Percentiles rank a stretch among this genome's conserved stretches.
phyloP scores from a whole-genome alignment of 78 protist species.

The Chrysochromulina parva region DNA sequence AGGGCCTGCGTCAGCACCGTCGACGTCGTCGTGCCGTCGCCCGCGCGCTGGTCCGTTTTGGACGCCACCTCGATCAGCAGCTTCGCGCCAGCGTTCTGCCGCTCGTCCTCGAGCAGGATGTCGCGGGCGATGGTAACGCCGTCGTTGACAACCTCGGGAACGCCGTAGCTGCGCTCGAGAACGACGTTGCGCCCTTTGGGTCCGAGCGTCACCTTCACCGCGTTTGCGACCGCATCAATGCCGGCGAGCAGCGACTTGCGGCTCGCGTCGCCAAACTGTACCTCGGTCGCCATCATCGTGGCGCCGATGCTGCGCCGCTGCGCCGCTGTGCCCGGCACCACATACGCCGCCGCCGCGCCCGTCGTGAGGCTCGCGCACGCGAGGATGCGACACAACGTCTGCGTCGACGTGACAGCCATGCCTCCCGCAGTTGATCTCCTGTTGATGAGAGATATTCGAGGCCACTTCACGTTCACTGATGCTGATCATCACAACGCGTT shows the following conservation, averaged over 20 bases:
- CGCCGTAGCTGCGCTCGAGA: constrained; percentile 18
- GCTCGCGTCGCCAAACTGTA: background rate
- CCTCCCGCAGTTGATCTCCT: too few species aligned
- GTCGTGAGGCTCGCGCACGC: too few species aligned
- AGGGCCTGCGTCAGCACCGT: constrained; percentile 27
- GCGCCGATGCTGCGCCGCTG: too few species aligned
- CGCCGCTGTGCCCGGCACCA: too few species aligned
- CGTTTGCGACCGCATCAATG: constrained; percentile 6
- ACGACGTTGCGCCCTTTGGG: constrained; percentile 32
- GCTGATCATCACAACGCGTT: too few species aligned
- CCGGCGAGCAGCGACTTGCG: background rate
- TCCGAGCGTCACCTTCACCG: constrained; percentile 24
- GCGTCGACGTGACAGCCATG: too few species aligned
- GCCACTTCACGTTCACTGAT: too few species aligned
- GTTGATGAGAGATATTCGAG: too few species aligned
- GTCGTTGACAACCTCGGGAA: constrained; percentile 28
- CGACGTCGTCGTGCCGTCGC: constrained; percentile 26
- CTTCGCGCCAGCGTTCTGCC: constrained; percentile 16
- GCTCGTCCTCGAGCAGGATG: background rate
- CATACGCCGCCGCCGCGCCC: too few species aligned
- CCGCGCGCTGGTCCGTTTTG: constrained; percentile 12
- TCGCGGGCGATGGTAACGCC: constrained; percentile 37
- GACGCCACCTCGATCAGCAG: constrained; percentile 16
- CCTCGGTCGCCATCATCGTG: background rate
- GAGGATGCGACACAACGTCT: too few species aligned